Base-by-base conservation (phyloP, 1,284 basidiomycete species). In the Irpex sp. region DNA sequence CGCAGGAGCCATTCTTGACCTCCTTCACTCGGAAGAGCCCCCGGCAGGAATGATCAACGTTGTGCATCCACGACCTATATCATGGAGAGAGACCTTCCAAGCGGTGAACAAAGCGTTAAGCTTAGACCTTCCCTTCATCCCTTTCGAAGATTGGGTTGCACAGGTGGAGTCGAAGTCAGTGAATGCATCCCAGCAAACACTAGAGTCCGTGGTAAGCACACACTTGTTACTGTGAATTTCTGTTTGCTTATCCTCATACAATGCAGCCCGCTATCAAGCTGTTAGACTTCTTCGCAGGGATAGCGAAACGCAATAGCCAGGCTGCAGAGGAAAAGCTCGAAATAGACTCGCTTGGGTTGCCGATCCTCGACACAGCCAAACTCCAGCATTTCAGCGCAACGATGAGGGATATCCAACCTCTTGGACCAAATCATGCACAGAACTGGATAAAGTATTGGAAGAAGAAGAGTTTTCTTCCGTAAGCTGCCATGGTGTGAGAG, bases 231-330 rank as follows among this genome's bases (percentile, higher is more conserved):
- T 16, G 14, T 47, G 28, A 33, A 7, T 42, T 39, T n/a, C 7
- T 23, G 7, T 39, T 23, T 23, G 56, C n/a, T 19, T 21, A 51
- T 39, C 1, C 8, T 14, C 7, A 21, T 39, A 53, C 10, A 12
- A 35, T n/a, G 49, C 55, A 64, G 65, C 63, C 63, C 16, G 61
- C 58, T 8, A 60, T 64, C 57, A 66, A 66, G 56, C 52, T 66
- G 14, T 56, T 66, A 3, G 61, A 61, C 33, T 64, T 63, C 48
- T 64, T 61, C 58, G 56, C 56, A 23, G 49, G 59, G 14, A 14
- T 61, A 7, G 57, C 62, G 2, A 33, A 14, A 18, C 49, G 55
- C 10, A 33, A 51, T 9, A 48, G 16, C 6, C 35, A n/a, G 19
- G 37, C 35, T 19, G 36, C 45, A 4, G 21, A 21, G 10, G 28